Base-by-base conservation (phyloP, 2,329 filamentous ascomycete genomes). In the Trichoderma lentiforme region DNA sequence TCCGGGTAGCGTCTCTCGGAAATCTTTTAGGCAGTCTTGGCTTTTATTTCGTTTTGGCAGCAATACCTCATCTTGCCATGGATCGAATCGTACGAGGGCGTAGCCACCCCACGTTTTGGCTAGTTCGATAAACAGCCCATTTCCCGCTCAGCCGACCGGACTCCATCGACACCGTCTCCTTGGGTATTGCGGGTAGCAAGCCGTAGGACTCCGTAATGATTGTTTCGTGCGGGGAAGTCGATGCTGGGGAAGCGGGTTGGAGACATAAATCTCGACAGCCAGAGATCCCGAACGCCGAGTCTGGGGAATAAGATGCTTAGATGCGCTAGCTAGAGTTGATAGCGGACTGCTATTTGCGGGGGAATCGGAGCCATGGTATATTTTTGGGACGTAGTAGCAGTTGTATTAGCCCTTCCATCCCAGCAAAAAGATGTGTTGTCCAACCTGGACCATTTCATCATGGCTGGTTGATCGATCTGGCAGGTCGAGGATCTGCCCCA, bases 231-330 rank as follows among this genome's bases (percentile, higher is more conserved):
- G 66, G 66, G 66, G 66, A 9, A 36, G 21, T 26, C 47, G n/a
- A 70, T 68, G 66, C 66, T 70, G 66, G 66, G 66, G 66, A 62
- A 70, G 66, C 66, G 12, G 66, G 66, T 69, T 34, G 36, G 34
- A 61, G 56, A 61, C 36, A 2, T 28, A 51, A 61, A 58, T 60
- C 56, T 61, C 14, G 56, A 69, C 53, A 68, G 57, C 32, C 30
- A 56, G 30, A 67, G 51, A 67, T 68, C 65, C 66, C 57, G 57
- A 70, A 70, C 14, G 30, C 66, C 39, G 66, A 70, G 43, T 70
- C 66, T 62, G 66, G 66, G 66, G 66, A 70, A 70, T 70, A 62
- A 62, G 66, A 70, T 62, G 66, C 66, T 53, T 62, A 70, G 66
- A 43, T 43, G 18, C 66, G 64, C 64, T 67, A 57, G 64, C 64